A percentile compares a stretch with the other conserved stretches of the same genome.
Evolutionary conservation across 768 basidiomycete species (phyloP).

Genomic region (Tulasnella sp.): DNA sequence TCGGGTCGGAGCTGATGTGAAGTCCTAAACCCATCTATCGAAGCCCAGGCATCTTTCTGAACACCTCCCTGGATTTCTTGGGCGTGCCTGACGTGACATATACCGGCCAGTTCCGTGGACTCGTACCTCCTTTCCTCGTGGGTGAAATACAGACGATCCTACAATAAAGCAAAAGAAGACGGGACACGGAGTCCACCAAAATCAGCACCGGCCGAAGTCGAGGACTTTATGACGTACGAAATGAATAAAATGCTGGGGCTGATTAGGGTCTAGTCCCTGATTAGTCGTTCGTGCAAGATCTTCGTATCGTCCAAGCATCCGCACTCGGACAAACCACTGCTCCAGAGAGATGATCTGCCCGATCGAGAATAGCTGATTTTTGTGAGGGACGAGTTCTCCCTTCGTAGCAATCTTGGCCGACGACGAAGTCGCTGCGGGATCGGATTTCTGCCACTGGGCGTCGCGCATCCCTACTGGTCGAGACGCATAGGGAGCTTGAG

Average conservation of each 20-base stretch:
- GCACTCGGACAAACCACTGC: not conserved
- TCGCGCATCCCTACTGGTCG: not conserved
- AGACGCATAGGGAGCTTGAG: not conserved
- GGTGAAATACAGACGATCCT: conserved; percentile 14
- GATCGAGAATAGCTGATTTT: not conserved
- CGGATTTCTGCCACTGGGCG: not conserved
- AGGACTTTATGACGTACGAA: not conserved
- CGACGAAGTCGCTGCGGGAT: not conserved
- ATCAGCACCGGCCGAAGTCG: not conserved
- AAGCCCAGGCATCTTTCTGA: not conserved
- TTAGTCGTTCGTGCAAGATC: conserved; percentile 8
- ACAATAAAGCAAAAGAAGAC: not conserved
- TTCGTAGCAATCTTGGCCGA: not conserved
- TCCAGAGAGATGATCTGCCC: conserved; percentile 9
- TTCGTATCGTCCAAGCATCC: conserved; percentile 5
- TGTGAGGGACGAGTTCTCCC: not conserved
- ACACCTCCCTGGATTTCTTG: not conserved
- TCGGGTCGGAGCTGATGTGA: not conserved
- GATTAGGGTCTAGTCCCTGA: not conserved
- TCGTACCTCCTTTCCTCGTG: not conserved
- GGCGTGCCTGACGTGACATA: conserved; percentile 12
- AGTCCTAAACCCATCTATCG: not conserved
- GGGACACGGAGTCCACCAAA: not conserved
- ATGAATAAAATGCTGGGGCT: not conserved
- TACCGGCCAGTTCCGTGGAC: not conserved